Percentiles rank a stretch among this genome's conserved stretches.
These are phyloP conservation scores for Ceratocystis smalleyi DNA, from an alignment of 2,329 filamentous ascomycete species.

Conservation along the genomic window DNA sequence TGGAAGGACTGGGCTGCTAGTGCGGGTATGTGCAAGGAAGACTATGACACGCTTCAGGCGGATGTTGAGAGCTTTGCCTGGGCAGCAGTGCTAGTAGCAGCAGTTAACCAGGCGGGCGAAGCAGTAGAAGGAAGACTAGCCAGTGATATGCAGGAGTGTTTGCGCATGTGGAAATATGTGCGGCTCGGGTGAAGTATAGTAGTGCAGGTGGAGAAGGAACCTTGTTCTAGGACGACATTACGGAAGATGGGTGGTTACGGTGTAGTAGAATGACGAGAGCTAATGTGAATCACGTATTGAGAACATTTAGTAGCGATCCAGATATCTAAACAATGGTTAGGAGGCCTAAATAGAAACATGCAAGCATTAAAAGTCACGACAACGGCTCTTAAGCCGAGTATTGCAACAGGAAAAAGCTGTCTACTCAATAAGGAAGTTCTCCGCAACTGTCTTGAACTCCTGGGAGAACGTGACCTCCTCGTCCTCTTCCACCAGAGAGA, in stretches of 20 bases:
- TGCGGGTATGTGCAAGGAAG: conserved; percentile 36
- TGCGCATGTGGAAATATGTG: conserved; percentile 38
- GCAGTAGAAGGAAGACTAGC: conserved; percentile 34
- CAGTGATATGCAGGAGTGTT: conserved; percentile 39
- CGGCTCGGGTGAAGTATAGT: conserved; percentile 29
- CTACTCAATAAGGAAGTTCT: conserved; percentile 63
- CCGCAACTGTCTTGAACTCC: conserved; percentile 61
- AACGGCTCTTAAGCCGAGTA: background rate
- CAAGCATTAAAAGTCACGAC: conserved; percentile 10
- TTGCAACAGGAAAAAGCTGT: conserved; percentile 15
- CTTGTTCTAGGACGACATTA: background rate
- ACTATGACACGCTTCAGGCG: conserved; percentile 26
- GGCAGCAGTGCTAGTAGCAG: conserved; percentile 32
- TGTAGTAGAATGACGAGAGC: no score
- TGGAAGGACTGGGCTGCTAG: conserved; percentile 42
- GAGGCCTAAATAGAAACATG: conserved; percentile 4
- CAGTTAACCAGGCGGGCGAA: conserved; percentile 32
- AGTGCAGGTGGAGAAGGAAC: no score
- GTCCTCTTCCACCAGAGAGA: conserved; percentile 56
- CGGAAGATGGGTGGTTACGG: no score
- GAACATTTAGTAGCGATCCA: no score
- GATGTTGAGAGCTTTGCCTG: conserved; percentile 31
- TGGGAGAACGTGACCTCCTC: conserved; percentile 72
- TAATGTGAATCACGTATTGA: no score
- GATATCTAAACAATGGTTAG: background rate